Percentiles rank a stretch among this genome's conserved stretches.
phyloP scores from a whole-genome alignment of 2,329 filamentous ascomycete genomes.

The Passalora sequoiae region DNA sequence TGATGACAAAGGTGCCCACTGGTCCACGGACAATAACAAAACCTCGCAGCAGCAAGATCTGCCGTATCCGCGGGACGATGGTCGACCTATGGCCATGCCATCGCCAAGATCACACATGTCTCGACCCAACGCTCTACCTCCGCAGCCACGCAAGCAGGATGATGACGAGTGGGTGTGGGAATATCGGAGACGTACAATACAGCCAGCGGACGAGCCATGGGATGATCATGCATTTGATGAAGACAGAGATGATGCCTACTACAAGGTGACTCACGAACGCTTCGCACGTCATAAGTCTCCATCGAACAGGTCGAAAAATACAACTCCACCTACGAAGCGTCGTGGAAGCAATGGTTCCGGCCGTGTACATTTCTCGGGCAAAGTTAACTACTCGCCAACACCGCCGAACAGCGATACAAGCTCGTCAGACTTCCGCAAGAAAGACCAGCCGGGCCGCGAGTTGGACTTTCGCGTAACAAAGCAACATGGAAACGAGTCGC shows the following conservation, averaged over 20 bases:
- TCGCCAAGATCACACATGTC: conserved; percentile 11
- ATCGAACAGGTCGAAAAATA: not conserved
- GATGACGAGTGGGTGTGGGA: conserved; percentile 13
- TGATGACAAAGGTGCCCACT: no score
- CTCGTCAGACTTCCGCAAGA: conserved; percentile 24
- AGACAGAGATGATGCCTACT: conserved; percentile 5
- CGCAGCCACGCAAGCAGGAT: not conserved
- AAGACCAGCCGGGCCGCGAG: no score
- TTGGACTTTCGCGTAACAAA: no score
- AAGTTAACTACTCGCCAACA: conserved; percentile 32
- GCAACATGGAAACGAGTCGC: no score
- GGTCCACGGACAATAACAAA: not conserved
- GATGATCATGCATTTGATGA: not conserved
- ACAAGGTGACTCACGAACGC: conserved; percentile 11
- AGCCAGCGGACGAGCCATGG: conserved; percentile 1
- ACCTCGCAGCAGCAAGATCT: not conserved
- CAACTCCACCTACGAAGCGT: conserved; percentile 1
- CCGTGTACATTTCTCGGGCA: conserved; percentile 31
- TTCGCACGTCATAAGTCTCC: conserved; percentile 7
- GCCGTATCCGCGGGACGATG: conserved; percentile 9
- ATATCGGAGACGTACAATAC: conserved; percentile 13
- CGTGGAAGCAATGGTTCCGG: conserved; percentile 19
- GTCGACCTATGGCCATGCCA: conserved; percentile 7
- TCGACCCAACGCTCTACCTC: not conserved
- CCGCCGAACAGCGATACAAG: conserved; percentile 31